Conservation (phyloP, 257 asterid genomes). For the Solanum sejunctum region DNA sequence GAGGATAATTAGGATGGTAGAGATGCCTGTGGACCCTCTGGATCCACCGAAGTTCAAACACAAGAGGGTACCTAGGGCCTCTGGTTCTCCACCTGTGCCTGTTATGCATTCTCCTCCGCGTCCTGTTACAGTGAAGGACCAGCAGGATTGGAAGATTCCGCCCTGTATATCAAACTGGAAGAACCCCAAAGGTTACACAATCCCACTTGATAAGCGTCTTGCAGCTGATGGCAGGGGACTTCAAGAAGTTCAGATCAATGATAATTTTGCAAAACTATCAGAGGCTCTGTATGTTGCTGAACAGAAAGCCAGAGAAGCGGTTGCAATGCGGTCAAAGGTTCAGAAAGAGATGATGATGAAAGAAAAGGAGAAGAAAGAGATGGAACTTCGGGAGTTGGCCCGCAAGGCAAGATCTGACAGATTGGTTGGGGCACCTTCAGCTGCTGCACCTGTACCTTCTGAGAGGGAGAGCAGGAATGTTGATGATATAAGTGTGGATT, state of each 20-base stretch:
- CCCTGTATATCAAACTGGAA: conserved; percentile 97
- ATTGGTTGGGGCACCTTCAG: conserved; percentile 46
- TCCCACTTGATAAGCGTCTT: conserved; percentile 89
- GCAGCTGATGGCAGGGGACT: conserved; percentile 97
- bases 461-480: conserved; percentile 42
- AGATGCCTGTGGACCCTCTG: conserved; percentile 84
- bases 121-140: conserved; percentile 85
- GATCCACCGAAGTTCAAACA: conserved; percentile 96
- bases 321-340: conserved; percentile 83
- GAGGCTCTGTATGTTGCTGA: conserved; percentile 77
- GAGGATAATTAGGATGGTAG: conserved; percentile 89
- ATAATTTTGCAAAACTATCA: conserved; percentile 71
- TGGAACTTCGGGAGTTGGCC: conserved; percentile 77
- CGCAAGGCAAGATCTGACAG: conserved; percentile 83
- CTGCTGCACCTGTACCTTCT: conserved; percentile 42
- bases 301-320: conserved; percentile 93
- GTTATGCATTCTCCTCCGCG: conserved; percentile 96
- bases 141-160: conserved; percentile 92
- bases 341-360: conserved; percentile 92
- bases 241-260: conserved; percentile 89
- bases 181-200: conserved; percentile 88
- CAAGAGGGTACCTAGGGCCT: conserved; percentile 85
- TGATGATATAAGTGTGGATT: conserved; percentile 43
- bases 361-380: conserved; percentile 80
- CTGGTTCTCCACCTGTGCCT: conserved; percentile 96